Percentiles rank a stretch among this genome's conserved stretches.
phyloP scores from a whole-genome alignment of 208 protist genomes.

The Herpetomonas muscarum region DNA sequence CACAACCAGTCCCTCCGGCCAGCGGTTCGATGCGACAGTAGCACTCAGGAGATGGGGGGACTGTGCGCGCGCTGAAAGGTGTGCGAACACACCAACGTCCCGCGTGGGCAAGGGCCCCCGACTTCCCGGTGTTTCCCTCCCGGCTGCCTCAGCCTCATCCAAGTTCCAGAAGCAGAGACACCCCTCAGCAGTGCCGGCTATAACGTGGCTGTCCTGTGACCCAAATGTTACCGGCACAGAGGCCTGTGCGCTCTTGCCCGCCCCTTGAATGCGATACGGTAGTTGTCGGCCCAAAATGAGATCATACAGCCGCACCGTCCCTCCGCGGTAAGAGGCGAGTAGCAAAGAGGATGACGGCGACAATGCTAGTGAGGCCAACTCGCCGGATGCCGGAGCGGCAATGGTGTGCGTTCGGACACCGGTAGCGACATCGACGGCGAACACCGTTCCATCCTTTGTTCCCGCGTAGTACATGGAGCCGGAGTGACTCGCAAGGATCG shows the following conservation, averaged over 20 bases:
- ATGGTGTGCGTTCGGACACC: constrained; percentile 65
- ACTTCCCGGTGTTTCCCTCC: not conserved
- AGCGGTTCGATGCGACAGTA: constrained; percentile 14
- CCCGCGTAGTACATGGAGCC: constrained; percentile 77
- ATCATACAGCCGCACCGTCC: constrained; percentile 74
- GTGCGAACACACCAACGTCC: constrained; percentile 8
- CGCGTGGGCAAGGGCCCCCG: not conserved
- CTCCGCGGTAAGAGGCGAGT: constrained; percentile 64
- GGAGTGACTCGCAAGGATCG: constrained; percentile 52
- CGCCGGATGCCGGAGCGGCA: constrained; percentile 51
- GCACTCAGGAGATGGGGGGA: constrained; percentile 7
- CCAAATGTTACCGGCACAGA: constrained; percentile 25
- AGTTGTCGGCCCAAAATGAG: constrained; percentile 52
- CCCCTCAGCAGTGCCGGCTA: constrained; percentile 55
- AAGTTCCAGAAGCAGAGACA: constrained; percentile 73
- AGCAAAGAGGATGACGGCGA: constrained; percentile 72
- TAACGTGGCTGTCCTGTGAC: constrained; percentile 22
- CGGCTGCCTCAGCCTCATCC: constrained; percentile 6
- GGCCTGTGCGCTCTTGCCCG: constrained; percentile 20
- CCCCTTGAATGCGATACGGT: constrained; percentile 31
- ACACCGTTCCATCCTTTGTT: constrained; percentile 66
- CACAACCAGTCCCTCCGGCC: constrained; percentile 12
- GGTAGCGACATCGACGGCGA: constrained; percentile 71
- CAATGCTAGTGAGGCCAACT: constrained; percentile 66
- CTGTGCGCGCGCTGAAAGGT: not conserved